Base-by-base conservation (phyloP, 2,329 filamentous ascomycete species). In the Chrysoporthe deuterocubensis region DNA sequence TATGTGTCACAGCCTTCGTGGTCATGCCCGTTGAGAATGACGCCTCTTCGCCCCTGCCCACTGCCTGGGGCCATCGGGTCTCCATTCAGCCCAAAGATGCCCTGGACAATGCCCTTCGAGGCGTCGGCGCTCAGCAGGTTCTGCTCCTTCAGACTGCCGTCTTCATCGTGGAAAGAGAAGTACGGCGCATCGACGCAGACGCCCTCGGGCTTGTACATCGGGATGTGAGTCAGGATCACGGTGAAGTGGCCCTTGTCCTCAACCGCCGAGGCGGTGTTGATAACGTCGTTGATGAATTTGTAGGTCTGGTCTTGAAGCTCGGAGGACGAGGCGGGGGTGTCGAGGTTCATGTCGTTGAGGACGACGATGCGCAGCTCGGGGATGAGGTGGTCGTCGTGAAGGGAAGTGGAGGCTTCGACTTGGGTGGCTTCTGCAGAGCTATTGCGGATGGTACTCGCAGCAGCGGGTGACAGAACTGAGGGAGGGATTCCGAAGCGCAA, bases 21-120 rank as follows among this genome's bases (percentile, higher is more conserved):
- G 75, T 99, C 96, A 76, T 99, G 96, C 0, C 96, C 96, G 61
- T 94, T 97, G 50, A 99, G 80, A 37, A 99, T 89, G 6, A 98
- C 81, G 0, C 95, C 94, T 9, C 83, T 85, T 18, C 93, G 84
- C 1, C 93, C 93, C 63, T 81, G 80, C 0, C 93, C 93, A 13
- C 79, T 76, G 0, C 83, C 88, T 0, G 87, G 82, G 0, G 87
- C 90, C 42, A 81, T 78, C 1, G 81, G 73, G 70, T 92, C 85
- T 6, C 86, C 87, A 74, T 83, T 92, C 79, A 96, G 88, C 13
- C 93, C 93, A 72, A 93, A 94, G 2, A 98, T 86, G 1, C 93
- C 92, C 77, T 96, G 90, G 1, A 97, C 81, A n/a, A 97, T 88
- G 0, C 90, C 90, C 63, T 85, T 86, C 73, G 89, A 93, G 4